Conservation (phyloP, 495 filamentous ascomycete species). For the Aspergillus indologenus region DNA sequence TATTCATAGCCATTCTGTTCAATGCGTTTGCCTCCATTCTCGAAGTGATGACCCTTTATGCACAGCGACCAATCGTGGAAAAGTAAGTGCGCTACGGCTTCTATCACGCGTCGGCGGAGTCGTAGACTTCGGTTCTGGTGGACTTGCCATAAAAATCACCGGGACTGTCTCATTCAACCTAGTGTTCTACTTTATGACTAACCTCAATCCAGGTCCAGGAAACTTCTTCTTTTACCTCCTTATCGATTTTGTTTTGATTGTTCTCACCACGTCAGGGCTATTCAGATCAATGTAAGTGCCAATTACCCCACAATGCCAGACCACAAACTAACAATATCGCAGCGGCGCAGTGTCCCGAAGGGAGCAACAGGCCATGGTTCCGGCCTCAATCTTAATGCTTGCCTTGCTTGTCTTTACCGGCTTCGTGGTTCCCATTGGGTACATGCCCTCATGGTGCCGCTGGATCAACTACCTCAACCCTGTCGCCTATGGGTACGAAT, state of each 20-base stretch:
- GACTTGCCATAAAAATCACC: constrained; percentile 52
- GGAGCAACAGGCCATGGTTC: constrained; percentile 48
- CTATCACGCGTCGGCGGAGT: constrained; percentile 56
- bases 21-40: constrained; percentile 47
- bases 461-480: constrained; percentile 65
- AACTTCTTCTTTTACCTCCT: constrained; percentile 75
- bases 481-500: constrained; percentile 44
- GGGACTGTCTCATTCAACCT: constrained; percentile 45
- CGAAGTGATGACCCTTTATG: constrained; percentile 56
- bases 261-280: constrained; percentile 64
- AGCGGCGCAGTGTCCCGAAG: constrained; percentile 49
- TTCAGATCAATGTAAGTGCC: constrained; percentile 62
- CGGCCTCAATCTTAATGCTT: constrained; percentile 31
- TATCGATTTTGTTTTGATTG: constrained; percentile 59
- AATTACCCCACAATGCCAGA: too few species aligned
- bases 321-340: too few species aligned
- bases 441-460: constrained; percentile 39
- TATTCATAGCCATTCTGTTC: constrained; percentile 82
- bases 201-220: constrained; percentile 52
- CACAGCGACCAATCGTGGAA: constrained; percentile 57
- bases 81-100: constrained; percentile 59
- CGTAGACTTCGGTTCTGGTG: constrained; percentile 49
- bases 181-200: constrained; percentile 52
- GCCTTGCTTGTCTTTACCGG: constrained; percentile 34
- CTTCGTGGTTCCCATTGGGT: constrained; percentile 29